Base-by-base conservation (phyloP, 2,329 filamentous ascomycete species). In the Aspergillus ibericus region DNA sequence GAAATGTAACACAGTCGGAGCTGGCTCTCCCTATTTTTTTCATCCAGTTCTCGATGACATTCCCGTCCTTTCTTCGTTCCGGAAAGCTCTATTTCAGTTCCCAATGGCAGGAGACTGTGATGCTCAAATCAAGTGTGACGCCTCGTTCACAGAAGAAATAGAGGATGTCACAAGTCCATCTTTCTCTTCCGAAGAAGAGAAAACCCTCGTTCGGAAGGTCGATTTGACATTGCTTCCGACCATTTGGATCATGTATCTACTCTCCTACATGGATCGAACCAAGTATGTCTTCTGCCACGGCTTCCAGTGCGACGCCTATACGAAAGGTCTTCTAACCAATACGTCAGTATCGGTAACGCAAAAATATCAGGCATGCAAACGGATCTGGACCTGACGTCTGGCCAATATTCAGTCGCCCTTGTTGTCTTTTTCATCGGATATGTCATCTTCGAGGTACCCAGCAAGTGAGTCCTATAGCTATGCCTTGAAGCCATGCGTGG, bases 401-500 rank as follows among this genome's bases (percentile, higher is more conserved):
- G 75, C 58, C 70, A 84, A 63, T 85, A 85, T 66, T 79, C 77
- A 1, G 77, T 81, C 59, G 71, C 78, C 2, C 67, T 85, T 16
- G 77, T 83, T 1, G 80, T 85, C 5, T 85, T 85, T 72, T 84
- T 84, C 65, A 75, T 82, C 56, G 75, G 72, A 34, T 83, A 85
- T 64, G 78, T 85, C 38, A 64, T 81, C 13, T 83, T 81, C 61
- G 82, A 85, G 64, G 76, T 83, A 1, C 82, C 82, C 0, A 82
- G 78, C 55, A 85, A 84, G 69, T 79, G 47, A 9, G 66, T 47
- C 15, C 16, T 8, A 1, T 13, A 3, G 6, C 29, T 18, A 9
- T 16, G 9, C 9, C 32, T 12, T 6, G 10, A 20, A 5, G 9
- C 13, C 6, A 5, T 16, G 32, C 13, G 0, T 22, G 1, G 8